Conservation (phyloP, 768 basidiomycete species). For the Coprinopsis strossmayeri region DNA sequence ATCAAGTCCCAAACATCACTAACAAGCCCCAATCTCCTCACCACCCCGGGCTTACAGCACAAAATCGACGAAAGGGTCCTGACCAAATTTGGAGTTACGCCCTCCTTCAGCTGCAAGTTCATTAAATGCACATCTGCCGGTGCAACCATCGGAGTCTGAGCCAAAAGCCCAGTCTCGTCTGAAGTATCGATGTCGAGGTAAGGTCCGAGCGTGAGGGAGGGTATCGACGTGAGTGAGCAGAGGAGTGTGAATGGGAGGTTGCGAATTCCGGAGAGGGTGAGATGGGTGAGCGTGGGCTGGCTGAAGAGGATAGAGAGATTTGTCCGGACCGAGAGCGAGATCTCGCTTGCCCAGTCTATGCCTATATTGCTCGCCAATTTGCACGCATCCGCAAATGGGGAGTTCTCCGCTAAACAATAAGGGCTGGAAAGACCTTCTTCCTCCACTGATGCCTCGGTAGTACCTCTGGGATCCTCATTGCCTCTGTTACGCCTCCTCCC, state of each 20-base stretch:
- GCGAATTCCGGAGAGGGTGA: neutral
- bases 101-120: neutral
- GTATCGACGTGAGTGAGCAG: neutral
- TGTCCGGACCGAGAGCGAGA: neutral
- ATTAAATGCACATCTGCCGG: neutral
- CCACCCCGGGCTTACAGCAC: neutral
- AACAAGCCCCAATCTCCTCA: neutral
- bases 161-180: neutral
- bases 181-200: neutral
- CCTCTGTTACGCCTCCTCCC: too few relatives aligned
- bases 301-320: slow-evolving; percentile 1
- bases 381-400: neutral
- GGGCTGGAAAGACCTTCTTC: neutral
- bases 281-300: neutral
- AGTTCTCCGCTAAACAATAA: neutral
- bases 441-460: neutral
- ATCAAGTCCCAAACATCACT: neutral
- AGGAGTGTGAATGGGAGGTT: neutral
- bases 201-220: neutral
- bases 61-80: neutral
- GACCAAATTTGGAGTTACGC: neutral
- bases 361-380: neutral
- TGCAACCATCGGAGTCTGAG: neutral
- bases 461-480: too few relatives aligned
- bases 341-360: neutral